A percentile compares a stretch with the other conserved stretches of the same genome.
These are phyloP conservation scores for Noccaea bulbosa DNA, from an alignment of 345 rosid species.

Conservation along the genomic window DNA sequence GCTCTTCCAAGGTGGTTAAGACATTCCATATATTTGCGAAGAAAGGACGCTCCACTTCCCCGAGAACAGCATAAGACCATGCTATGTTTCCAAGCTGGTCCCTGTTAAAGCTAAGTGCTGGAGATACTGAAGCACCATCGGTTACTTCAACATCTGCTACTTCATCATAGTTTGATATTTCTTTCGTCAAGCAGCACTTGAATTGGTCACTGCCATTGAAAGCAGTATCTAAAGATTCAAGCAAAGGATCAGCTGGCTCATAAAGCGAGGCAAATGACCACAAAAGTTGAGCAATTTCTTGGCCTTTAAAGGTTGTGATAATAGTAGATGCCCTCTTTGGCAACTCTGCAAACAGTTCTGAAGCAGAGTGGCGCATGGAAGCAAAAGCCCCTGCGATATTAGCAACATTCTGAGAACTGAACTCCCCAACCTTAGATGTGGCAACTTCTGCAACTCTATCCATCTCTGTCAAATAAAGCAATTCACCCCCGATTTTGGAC, in stretches of 20 bases:
- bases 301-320: constrained; percentile 61
- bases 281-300: constrained; percentile 84
- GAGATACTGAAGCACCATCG: constrained; percentile 43
- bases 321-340: constrained; percentile 65
- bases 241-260: constrained; percentile 71
- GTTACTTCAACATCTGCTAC: constrained; percentile 41
- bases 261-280: constrained; percentile 93
- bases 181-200: constrained; percentile 48
- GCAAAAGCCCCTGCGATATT: constrained; percentile 94
- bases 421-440: constrained; percentile 61
- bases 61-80: constrained; percentile 96
- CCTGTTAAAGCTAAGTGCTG: constrained; percentile 64
- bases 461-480: constrained; percentile 90
- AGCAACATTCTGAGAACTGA: constrained; percentile 91
- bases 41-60: constrained; percentile 65
- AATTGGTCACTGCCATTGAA: constrained; percentile 58
- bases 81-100: constrained; percentile 93
- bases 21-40: constrained; percentile 71
- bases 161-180: constrained; percentile 27
- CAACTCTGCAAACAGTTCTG: constrained; percentile 67
- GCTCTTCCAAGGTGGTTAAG: constrained; percentile 64
- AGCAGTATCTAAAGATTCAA: constrained; percentile 67
- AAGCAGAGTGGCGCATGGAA: constrained; percentile 82
- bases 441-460: constrained; percentile 97
- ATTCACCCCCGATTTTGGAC: constrained; percentile 88